Conservation (phyloP, 1,284 basidiomycete species). For the Erythrobasidium hasegawianum region DNA sequence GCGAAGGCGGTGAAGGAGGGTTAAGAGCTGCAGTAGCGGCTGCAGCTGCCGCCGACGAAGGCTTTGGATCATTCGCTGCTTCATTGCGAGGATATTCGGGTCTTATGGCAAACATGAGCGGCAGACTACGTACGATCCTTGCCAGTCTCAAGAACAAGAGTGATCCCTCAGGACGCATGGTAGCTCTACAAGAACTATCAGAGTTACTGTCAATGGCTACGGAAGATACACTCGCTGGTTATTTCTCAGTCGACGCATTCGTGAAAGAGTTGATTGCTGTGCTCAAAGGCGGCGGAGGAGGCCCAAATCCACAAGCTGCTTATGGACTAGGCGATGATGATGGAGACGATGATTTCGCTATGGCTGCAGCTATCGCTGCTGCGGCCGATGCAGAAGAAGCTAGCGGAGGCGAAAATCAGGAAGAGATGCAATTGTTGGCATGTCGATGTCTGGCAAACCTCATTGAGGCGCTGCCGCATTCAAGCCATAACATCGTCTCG, state of each 20-base stretch:
- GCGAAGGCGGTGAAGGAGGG: constrained; percentile 20
- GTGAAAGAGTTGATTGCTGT: constrained; percentile 89
- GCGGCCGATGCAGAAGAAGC: constrained; percentile 12
- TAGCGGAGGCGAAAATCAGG: constrained; percentile 54
- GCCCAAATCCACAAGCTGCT: neutral
- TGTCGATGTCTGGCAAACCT: constrained; percentile 92
- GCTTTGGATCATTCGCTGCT: constrained; percentile 33
- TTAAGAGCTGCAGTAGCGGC: constrained; percentile 2
- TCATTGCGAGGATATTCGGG: constrained; percentile 63
- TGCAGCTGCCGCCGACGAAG: constrained; percentile 35
- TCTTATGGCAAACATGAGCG: constrained; percentile 81
- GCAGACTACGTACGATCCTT: constrained; percentile 81
- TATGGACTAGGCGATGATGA: constrained; percentile 43
- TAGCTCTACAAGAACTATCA: constrained; percentile 89
- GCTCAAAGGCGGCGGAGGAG: constrained; percentile 62
- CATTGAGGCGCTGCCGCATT: constrained; percentile 92
- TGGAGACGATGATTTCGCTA: constrained; percentile 55
- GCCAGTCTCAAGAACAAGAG: constrained; percentile 79
- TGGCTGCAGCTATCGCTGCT: constrained; percentile 32
- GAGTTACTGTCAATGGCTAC: constrained; percentile 94
- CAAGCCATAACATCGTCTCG: constrained; percentile 88
- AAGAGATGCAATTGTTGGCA: constrained; percentile 72
- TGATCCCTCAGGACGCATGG: constrained; percentile 72
- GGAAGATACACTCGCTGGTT: constrained; percentile 92
- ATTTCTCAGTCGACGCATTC: constrained; percentile 87